Conservation (phyloP, 2,329 filamentous ascomycete genomes). For the Drechslerella stenobrocha region DNA sequence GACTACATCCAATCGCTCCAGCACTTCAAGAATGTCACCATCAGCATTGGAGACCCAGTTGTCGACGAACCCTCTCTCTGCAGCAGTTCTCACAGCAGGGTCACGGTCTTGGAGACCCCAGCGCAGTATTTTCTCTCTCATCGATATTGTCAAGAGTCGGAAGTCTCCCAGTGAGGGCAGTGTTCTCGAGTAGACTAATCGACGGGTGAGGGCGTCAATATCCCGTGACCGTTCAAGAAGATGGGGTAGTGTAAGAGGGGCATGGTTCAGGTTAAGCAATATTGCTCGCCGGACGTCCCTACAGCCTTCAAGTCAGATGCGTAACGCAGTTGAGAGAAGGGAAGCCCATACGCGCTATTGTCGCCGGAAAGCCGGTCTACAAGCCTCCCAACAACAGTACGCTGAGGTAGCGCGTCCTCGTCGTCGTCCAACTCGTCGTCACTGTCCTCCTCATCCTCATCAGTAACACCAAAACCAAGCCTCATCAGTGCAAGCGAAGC, state of each 20-base stretch:
- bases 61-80: constrained; percentile 84
- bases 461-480: constrained; percentile 63
- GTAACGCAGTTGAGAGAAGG: background rate
- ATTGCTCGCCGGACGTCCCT: constrained; percentile 82
- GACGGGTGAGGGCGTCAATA: constrained; percentile 77
- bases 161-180: constrained; percentile 91
- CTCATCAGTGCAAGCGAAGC: constrained; percentile 87
- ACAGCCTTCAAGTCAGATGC: constrained; percentile 21
- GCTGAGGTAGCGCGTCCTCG: constrained; percentile 63
- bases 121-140: constrained; percentile 90
- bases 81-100: constrained; percentile 88
- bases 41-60: constrained; percentile 98
- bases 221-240: constrained; percentile 89
- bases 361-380: constrained; percentile 84
- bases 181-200: constrained; percentile 82
- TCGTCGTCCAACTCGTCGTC: constrained; percentile 70
- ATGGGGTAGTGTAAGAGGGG: constrained; percentile 75
- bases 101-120: constrained; percentile 95
- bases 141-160: constrained; percentile 84
- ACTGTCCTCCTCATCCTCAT: constrained; percentile 71
- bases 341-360: constrained; percentile 68
- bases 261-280: constrained; percentile 84
- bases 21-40: constrained; percentile 78
- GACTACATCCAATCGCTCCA: constrained; percentile 91
- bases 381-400: constrained; percentile 74